A percentile compares a stretch with the other conserved stretches of the same genome.
These are phyloP conservation scores for Selenicereus undatus DNA, from an alignment of 148 eudicot genomes.

Conservation along the genomic window DNA sequence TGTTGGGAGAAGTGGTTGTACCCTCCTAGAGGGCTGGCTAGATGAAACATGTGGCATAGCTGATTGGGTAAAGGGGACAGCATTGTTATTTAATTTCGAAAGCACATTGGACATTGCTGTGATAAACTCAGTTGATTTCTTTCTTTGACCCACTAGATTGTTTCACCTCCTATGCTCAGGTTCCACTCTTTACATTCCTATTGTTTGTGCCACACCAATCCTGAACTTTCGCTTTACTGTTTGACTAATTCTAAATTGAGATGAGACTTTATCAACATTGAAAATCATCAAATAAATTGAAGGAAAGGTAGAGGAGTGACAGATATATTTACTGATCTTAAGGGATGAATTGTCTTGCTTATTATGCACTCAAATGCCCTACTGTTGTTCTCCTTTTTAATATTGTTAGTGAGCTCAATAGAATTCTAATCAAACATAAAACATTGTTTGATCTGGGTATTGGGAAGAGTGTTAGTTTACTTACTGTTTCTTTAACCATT, in stretches of 20 bases:
- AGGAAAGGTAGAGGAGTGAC: background rate
- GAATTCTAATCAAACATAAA: no score
- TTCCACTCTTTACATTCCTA: background rate
- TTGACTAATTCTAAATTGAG: background rate
- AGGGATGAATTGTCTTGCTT: no score
- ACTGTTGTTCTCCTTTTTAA: no score
- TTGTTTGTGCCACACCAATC: background rate
- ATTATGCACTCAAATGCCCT: no score
- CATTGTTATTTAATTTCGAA: background rate
- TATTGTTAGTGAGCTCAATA: no score
- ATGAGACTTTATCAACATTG: background rate
- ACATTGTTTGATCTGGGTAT: no score
- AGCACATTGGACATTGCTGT: background rate
- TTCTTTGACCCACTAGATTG: background rate
- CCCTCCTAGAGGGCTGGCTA: background rate
- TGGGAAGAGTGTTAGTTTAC: no score
- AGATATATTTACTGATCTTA: no score
- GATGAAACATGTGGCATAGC: background rate
- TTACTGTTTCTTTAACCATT: no score
- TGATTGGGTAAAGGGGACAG: background rate
- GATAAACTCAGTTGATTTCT: background rate
- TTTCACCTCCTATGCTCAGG: background rate
- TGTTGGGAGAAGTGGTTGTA: background rate
- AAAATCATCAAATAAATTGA: background rate
- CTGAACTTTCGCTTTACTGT: background rate